Evolutionary conservation across 2,329 filamentous ascomycete genomes (phyloP), one percentile per base, ranked within the genome.

Genomic region (Pezicula rhizophila): DNA sequence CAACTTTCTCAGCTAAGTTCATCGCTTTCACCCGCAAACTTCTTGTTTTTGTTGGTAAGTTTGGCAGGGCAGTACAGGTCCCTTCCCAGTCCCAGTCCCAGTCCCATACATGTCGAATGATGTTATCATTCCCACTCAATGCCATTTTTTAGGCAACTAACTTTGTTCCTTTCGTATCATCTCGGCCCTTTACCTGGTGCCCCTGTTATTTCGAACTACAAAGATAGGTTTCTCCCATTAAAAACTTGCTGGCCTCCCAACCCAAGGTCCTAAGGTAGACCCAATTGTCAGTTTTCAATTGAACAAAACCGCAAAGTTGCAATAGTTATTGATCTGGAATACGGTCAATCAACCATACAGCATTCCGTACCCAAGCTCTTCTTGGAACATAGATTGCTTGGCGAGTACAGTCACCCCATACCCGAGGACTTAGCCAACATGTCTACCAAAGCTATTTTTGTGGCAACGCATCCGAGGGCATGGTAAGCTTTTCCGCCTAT

Each of bases 401-500:
- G 23, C 17, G 43, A 51, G 48, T 26, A 14, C 20, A 26, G 14
- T 34, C 34, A 18, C 31, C 41, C 23, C 31, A 17, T 35, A 35
- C 31, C 31, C 2, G 12, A 11, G 35, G 41, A 40, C 10, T 33
- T 47, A 51, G 47, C 48, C 60, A 74, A 57, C 57, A 91, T 90
- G 86, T 82, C 85, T 59, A 77, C 72, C 67, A 93, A 84, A 65
- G 86, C 88, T 35, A 88, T 97, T 67, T 97, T 97, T 67, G 84
- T 93, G 63, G 89, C 85, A 50, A 97, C 93, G 61, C 92, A 97
- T 70, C 93, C 93, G 33, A 79, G 93, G 69, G 89, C 92, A 56
- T 96, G 69, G 92, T 95, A 76, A 34, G 52, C 48, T 42, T 44
- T 47, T 26, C 38, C 28, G 28, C 25, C 47, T 42, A 35, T 38